Conservation (phyloP, 1,139 yeast genomes). For the Kodamaea arcana region DNA sequence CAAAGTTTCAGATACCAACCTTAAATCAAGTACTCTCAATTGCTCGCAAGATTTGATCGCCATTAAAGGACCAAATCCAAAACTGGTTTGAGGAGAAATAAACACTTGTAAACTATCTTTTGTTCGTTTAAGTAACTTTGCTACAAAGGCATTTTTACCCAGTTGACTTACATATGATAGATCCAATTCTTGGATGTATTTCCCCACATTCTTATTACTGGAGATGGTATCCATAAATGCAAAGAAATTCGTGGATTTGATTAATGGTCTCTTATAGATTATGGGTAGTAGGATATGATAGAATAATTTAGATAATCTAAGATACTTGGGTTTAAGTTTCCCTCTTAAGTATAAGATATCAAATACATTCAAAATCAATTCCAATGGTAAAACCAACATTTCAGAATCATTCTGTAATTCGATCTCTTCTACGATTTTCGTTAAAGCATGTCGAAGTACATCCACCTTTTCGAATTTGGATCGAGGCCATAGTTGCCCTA, state of each 20-base stretch:
- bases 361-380: constrained; percentile 53
- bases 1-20: constrained; percentile 89
- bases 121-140: constrained; percentile 75
- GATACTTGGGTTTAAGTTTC: constrained; percentile 44
- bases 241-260: constrained; percentile 65
- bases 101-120: constrained; percentile 59
- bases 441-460: constrained; percentile 34
- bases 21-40: constrained; percentile 65
- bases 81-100: constrained; percentile 91
- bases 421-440: constrained; percentile 7
- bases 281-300: constrained; percentile 56
- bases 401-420: constrained; percentile 12
- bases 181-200: constrained; percentile 55
- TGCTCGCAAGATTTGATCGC: constrained; percentile 68
- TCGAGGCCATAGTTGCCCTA: constrained; percentile 38
- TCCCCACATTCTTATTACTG: constrained; percentile 36
- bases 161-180: constrained; percentile 77
- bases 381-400: constrained; percentile 49
- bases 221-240: constrained; percentile 70
- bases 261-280: constrained; percentile 58
- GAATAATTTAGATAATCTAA: constrained; percentile 61
- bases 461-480: constrained; percentile 47
- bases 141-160: constrained; percentile 90
- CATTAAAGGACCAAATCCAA: constrained; percentile 84
- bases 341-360: constrained; percentile 32